phyloP scores from a whole-genome alignment of 139 green algal genomes.

The Pseudopediastrum boryanum region DNA sequence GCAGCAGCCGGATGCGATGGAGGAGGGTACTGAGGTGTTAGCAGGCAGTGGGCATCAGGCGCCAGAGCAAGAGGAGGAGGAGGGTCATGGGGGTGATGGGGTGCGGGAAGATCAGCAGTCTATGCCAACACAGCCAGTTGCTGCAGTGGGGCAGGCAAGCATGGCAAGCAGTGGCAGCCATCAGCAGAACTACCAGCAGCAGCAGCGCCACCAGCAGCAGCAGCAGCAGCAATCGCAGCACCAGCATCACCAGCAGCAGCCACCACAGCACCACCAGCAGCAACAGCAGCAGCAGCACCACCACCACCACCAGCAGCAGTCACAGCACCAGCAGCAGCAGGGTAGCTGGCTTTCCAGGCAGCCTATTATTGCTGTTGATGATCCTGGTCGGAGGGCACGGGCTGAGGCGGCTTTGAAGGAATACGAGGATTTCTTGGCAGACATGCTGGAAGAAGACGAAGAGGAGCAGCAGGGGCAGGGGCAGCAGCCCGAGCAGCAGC shows the following conservation, averaged over 20 bases:
- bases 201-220: neutral
- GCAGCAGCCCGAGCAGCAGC: conserved; percentile 19
- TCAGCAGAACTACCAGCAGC: conserved; percentile 3
- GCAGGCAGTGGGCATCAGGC: neutral
- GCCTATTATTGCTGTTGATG: too few species aligned
- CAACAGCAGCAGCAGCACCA: neutral
- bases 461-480: conserved; percentile 5
- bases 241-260: neutral
- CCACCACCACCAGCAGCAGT: neutral
- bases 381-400: neutral
- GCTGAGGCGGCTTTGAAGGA: neutral
- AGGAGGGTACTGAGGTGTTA: neutral
- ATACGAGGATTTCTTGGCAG: neutral
- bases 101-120: too few species aligned
- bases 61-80: neutral
- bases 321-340: conserved; percentile 16
- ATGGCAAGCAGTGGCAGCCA: neutral
- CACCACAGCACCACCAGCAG: conserved; percentile 6
- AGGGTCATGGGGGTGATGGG: too few species aligned
- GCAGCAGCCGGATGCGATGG: neutral
- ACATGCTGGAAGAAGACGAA: neutral
- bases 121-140: neutral
- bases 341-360: neutral
- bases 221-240: conserved; percentile 9
- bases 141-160: neutral